Evolutionary conservation across 305 asterid species (phyloP), one percentile per base, ranked within the genome.

Genomic region (Fraxinus velutina): DNA sequence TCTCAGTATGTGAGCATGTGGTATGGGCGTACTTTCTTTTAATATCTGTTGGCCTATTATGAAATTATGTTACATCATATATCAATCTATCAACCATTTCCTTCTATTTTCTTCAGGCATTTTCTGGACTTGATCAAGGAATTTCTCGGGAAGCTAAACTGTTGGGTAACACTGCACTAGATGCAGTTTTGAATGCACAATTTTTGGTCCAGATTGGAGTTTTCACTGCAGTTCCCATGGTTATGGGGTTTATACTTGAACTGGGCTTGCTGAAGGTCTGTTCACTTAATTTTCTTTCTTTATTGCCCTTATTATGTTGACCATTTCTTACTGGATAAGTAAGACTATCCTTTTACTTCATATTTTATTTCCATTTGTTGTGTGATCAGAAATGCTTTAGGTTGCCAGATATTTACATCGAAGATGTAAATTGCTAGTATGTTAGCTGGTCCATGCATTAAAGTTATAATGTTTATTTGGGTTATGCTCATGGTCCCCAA

Each of bases 151-250:
- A 50, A 87, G 96, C 98, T 7, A 75, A 76, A 75, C 0, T 90
- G 68, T 66, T 85, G 93, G 98, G 98, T 19, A 96, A 91, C 88
- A 93, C 97, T 44, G 97, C 99, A 80, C 83, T 96, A 52, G 89
- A 90, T 84, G 95, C 97, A 73, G 99, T 77, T 50, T 86, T 96
- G 80, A 96, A 96, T 92, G 95, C 99, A 78, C 99, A 96, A 87
- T 96, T 96, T 88, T 87, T 96, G 89, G 98, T 96, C 86, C 99
- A 96, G 82, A 96, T 96, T 82, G 99, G 99, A 73, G 81, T 96
- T 84, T 94, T 96, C 87, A 96, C 99, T 66, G 99, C 99, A 32
- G 97, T 96, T 72, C 99, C 99, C 76, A 96, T 96, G 99, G 57
- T 96, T 39, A 80, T 96, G 97, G 99, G 99, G 74, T 96, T 96